Conservation (phyloP, 1,284 basidiomycete species). For the Sporisorium scitamineum region DNA sequence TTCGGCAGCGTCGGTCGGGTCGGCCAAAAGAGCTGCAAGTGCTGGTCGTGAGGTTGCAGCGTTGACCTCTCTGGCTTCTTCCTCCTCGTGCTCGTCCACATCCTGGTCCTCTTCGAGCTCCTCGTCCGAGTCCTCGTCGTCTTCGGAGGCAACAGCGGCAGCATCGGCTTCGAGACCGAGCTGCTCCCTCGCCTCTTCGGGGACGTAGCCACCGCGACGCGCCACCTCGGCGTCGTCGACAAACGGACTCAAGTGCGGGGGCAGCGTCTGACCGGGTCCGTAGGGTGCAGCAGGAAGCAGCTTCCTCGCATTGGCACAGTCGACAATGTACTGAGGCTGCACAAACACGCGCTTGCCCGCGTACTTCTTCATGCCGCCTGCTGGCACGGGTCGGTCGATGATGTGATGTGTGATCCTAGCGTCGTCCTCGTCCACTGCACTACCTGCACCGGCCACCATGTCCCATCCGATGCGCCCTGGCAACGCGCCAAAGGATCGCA, state of each 20-base stretch:
- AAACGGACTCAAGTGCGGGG: slow-evolving; percentile 96
- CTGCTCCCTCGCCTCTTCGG: slow-evolving; percentile 67
- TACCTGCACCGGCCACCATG: slow-evolving; percentile 83
- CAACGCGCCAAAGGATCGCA: slow-evolving; percentile 83
- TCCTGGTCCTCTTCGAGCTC: slow-evolving; percentile 68
- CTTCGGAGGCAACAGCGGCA: slow-evolving; percentile 73
- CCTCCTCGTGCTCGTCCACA: slow-evolving; percentile 70
- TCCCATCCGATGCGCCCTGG: slow-evolving; percentile 85
- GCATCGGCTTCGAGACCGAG: slow-evolving; percentile 74
- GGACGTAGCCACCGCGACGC: slow-evolving; percentile 71
- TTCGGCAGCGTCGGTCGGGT: slow-evolving; percentile 75
- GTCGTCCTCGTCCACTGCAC: slow-evolving; percentile 77
- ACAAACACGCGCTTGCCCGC: slow-evolving; percentile 81
- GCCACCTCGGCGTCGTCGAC: slow-evolving; percentile 78
- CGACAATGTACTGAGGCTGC: slow-evolving; percentile 98
- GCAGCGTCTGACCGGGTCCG: slow-evolving; percentile 85
- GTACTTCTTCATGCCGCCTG: slow-evolving; percentile 56
- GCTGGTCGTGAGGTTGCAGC: slow-evolving; percentile 40
- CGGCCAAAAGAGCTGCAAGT: slow-evolving; percentile 72
- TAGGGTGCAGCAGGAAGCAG: slow-evolving; percentile 88
- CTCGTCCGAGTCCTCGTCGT: slow-evolving; percentile 57
- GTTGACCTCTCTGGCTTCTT: slow-evolving; percentile 25
- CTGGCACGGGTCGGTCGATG: slow-evolving; percentile 82
- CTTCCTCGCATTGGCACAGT: slow-evolving; percentile 89
- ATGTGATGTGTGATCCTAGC: slow-evolving; percentile 92